Evolutionary conservation across 73 alveolate species (phyloP).

Genomic region (Paramecium bursaria): DNA sequence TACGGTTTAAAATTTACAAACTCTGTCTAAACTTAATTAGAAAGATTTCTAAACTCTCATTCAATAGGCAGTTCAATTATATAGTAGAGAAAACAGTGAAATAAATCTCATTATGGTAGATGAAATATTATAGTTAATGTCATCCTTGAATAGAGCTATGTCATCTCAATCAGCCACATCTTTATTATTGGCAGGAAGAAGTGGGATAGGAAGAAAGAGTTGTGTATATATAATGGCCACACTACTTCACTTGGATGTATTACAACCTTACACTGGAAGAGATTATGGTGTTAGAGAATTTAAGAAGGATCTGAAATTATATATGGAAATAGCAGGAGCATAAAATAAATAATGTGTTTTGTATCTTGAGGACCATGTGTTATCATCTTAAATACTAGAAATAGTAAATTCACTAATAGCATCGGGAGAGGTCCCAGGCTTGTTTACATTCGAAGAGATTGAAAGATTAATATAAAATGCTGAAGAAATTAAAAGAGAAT

Average conservation of each 20-base stretch:
- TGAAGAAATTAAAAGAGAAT: constrained; percentile 67
- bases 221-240: constrained; percentile 83
- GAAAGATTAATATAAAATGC: constrained; percentile 85
- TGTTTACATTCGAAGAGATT: constrained; percentile 97
- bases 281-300: constrained; percentile 89
- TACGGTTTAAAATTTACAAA: constrained; percentile 51
- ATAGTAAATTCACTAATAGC: constrained; percentile 94
- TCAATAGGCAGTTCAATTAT: constrained; percentile 80
- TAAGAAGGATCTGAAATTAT: constrained; percentile 95
- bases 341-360: constrained; percentile 90
- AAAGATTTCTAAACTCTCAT: constrained; percentile 79
- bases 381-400: constrained; percentile 85
- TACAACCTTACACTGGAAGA: constrained; percentile 83
- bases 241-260: constrained; percentile 81
- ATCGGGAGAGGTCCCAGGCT: constrained; percentile 99
- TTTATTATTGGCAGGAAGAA: constrained; percentile 95
- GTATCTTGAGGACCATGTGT: constrained; percentile 96
- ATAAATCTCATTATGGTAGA: constrained; percentile 84
- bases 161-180: constrained; percentile 68
- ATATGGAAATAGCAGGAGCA: constrained; percentile 90
- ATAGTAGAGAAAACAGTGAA: constrained; percentile 94
- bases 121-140: constrained; percentile 82
- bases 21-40: constrained; percentile 76
- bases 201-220: constrained; percentile 99
- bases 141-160: constrained; percentile 80